Conservation (phyloP, 768 basidiomycete species). For the Stropharia rugosoannulata region DNA sequence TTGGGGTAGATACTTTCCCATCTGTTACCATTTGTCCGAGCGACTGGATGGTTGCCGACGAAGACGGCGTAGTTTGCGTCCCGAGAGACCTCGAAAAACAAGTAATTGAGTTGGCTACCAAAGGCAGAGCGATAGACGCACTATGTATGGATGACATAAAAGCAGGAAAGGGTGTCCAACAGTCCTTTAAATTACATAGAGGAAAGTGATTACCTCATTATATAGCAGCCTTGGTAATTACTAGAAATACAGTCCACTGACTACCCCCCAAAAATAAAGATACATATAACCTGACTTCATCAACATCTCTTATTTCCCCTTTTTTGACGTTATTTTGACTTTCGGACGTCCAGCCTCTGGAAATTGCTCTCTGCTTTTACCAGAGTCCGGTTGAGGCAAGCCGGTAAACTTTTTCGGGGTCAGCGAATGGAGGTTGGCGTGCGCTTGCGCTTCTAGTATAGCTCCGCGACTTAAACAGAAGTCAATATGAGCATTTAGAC, state of each 20-base stretch:
- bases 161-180: constrained; percentile 70
- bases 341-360: constrained; percentile 4
- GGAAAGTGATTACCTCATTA: constrained; percentile 33
- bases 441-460: constrained; percentile 68
- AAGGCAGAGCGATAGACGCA: constrained; percentile 64
- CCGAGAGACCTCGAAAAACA: constrained; percentile 50
- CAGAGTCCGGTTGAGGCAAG: constrained; percentile 18
- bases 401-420: constrained; percentile 13
- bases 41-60: constrained; percentile 85
- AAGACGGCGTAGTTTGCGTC: constrained; percentile 87
- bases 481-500: constrained; percentile 86
- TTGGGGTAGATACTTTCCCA: constrained; percentile 45
- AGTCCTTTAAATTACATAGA: constrained; percentile 77
- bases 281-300: not conserved
- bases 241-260: constrained; percentile 14
- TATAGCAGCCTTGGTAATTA: not conserved
- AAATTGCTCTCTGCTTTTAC: constrained; percentile 3
- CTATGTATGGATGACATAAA: constrained; percentile 74
- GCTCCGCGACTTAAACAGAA: constrained; percentile 81
- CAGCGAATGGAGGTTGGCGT: constrained; percentile 24
- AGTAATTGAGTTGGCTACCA: constrained; percentile 58
- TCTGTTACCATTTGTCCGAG: constrained; percentile 63
- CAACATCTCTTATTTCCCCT: constrained; percentile 4
- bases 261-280: constrained; percentile 4
- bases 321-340: constrained; percentile 13